These are phyloP conservation scores for Zymoseptoria ardabiliae DNA, from an alignment of 2,329 filamentous ascomycete genomes.

Conservation along the genomic window DNA sequence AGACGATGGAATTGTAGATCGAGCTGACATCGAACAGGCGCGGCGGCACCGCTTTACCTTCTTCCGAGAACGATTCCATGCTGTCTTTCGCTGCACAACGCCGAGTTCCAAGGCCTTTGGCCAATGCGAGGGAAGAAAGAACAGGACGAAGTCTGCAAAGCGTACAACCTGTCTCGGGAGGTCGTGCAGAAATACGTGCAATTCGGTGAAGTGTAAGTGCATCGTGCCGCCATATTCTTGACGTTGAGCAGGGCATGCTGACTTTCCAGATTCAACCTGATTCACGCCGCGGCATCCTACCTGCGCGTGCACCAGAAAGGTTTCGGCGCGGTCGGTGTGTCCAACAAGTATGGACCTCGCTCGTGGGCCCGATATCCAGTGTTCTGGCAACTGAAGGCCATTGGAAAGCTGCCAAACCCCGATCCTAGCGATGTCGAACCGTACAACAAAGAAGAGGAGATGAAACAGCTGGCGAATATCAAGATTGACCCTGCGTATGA, in stretches of 20 bases:
- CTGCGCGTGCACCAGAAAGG: slow-evolving; percentile 57
- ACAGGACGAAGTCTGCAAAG: slow-evolving; percentile 52
- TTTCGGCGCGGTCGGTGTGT: slow-evolving; percentile 58
- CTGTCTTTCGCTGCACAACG: slow-evolving; percentile 58
- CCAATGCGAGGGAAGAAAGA: slow-evolving; percentile 55
- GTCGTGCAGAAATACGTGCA: slow-evolving; percentile 53
- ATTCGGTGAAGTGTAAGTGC: slow-evolving; percentile 51
- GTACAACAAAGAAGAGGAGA: slow-evolving; percentile 41
- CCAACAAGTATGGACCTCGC: slow-evolving; percentile 58
- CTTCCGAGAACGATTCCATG: slow-evolving; percentile 52
- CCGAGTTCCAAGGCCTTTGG: slow-evolving; percentile 61
- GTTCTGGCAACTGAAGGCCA: slow-evolving; percentile 55
- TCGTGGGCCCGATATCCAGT: slow-evolving; percentile 58
- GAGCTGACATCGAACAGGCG: slow-evolving; percentile 10
- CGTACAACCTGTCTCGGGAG: slow-evolving; percentile 53
- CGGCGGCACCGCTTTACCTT: slow-evolving; percentile 54
- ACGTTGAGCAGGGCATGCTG: too few relatives aligned
- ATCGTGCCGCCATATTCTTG: not conserved
- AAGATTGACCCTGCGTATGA: slow-evolving; percentile 48
- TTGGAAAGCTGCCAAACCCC: slow-evolving; percentile 55
- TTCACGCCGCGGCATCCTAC: slow-evolving; percentile 53
- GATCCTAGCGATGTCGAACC: slow-evolving; percentile 56
- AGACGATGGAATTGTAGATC: not conserved
- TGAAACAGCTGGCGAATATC: slow-evolving; percentile 40
- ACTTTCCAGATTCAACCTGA: slow-evolving; percentile 47